Evolutionary conservation across 2,329 filamentous ascomycete genomes (phyloP).

Genomic region (Fusarium musae): DNA sequence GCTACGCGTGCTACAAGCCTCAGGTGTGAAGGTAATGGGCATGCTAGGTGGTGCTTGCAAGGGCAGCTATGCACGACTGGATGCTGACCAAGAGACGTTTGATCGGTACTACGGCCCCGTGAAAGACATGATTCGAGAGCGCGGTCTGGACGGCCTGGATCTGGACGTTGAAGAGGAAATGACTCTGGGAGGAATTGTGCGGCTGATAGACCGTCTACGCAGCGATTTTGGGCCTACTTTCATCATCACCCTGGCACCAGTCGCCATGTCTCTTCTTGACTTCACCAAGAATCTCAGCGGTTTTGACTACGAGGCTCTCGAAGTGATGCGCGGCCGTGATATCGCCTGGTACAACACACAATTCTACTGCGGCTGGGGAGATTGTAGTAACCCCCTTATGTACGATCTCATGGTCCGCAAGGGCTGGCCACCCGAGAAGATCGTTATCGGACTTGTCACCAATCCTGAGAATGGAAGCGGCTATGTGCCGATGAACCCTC

Average conservation of each 20-base stretch:
- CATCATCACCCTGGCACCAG: constrained; percentile 83
- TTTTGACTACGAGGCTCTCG: constrained; percentile 82
- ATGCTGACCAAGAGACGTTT: constrained; percentile 69
- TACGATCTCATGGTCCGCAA: constrained; percentile 64
- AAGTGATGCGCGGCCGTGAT: constrained; percentile 70
- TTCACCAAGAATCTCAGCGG: constrained; percentile 74
- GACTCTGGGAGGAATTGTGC: constrained; percentile 72
- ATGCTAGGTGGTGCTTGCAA: constrained; percentile 89
- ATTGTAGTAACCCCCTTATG: constrained; percentile 56
- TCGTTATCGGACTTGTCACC: constrained; percentile 85
- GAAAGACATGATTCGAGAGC: constrained; percentile 69
- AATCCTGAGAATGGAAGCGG: constrained; percentile 77
- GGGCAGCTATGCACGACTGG: constrained; percentile 73
- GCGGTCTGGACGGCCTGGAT: constrained; percentile 76
- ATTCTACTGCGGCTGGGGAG: constrained; percentile 92
- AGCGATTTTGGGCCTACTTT: constrained; percentile 76
- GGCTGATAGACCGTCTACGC: constrained; percentile 74
- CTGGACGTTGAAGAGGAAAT: constrained; percentile 84
- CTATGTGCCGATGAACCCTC: constrained; percentile 60
- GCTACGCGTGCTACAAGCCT: constrained; percentile 74
- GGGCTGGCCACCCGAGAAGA: constrained; percentile 77
- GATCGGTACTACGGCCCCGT: constrained; percentile 80
- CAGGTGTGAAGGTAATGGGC: constrained; percentile 81
- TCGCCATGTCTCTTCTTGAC: constrained; percentile 76
- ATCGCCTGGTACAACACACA: constrained; percentile 92